phyloP scores from a whole-genome alignment of 2,329 filamentous ascomycete genomes.

The Hymenoscyphus occultus region DNA sequence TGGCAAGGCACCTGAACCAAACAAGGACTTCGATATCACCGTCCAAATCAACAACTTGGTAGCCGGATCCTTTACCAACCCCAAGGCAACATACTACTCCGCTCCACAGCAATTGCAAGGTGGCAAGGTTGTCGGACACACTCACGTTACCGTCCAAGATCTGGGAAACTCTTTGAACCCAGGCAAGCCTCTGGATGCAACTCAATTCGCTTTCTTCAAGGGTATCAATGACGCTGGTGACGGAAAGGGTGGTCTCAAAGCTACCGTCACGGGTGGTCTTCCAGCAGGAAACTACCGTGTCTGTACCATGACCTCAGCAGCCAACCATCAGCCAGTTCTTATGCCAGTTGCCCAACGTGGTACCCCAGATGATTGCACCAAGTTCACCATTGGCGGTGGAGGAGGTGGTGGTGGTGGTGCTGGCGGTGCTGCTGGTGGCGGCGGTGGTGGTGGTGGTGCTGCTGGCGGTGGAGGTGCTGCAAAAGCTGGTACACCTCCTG shows the following conservation, averaged over 20 bases:
- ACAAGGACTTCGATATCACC: slow-evolving; percentile 35
- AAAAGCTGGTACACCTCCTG: background rate
- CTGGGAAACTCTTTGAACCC: slow-evolving; percentile 37
- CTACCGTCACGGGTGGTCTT: slow-evolving; percentile 40
- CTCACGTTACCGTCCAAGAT: slow-evolving; percentile 41
- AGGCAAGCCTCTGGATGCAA: slow-evolving; percentile 33
- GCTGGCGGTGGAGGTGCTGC: slow-evolving; percentile 19
- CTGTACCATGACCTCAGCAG: slow-evolving; percentile 43
- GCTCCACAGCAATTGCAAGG: slow-evolving; percentile 38
- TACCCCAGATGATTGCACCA: slow-evolving; percentile 46
- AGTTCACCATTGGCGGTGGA: slow-evolving; percentile 40
- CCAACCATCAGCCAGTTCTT: slow-evolving; percentile 44
- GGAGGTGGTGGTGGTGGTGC: slow-evolving; percentile 22
- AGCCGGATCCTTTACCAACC: slow-evolving; percentile 42
- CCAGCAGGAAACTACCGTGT: slow-evolving; percentile 44
- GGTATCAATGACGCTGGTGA: slow-evolving; percentile 43
- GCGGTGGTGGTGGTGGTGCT: slow-evolving; percentile 18
- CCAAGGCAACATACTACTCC: slow-evolving; percentile 40
- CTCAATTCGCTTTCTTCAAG: slow-evolving; percentile 42
- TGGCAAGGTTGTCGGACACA: slow-evolving; percentile 40
- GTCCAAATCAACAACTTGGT: slow-evolving; percentile 38
- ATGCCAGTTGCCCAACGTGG: slow-evolving; percentile 47
- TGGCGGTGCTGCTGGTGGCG: slow-evolving; percentile 18
- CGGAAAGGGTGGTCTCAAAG: slow-evolving; percentile 39
- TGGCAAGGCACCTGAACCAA: slow-evolving; percentile 25